These are phyloP conservation scores for Saccharomyces pastorianus DNA, from an alignment of 1,139 yeast genomes.

Conservation along the genomic window DNA sequence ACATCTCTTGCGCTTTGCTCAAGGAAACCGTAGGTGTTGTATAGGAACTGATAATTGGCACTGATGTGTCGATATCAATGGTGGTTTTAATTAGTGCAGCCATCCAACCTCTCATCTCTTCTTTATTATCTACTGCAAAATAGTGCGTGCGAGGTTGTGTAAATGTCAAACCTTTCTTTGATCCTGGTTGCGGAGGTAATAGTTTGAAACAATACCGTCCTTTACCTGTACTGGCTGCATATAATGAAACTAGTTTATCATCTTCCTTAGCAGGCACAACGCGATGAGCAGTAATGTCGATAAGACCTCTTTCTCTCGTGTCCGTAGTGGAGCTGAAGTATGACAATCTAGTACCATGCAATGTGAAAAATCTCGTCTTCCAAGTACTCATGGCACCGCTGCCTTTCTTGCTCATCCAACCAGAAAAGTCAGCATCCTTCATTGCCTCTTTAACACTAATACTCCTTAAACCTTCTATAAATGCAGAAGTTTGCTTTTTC, in stretches of 20 bases:
- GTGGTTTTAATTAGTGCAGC: conserved; percentile 93
- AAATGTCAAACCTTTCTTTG: conserved; percentile 86
- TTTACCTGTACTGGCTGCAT: conserved; percentile 88
- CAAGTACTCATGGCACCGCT: conserved; percentile 79
- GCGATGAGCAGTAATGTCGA: conserved; percentile 90
- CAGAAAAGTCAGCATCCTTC: conserved; percentile 67
- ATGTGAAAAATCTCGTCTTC: conserved; percentile 81
- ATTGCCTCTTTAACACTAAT: conserved; percentile 74
- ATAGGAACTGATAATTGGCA: conserved; percentile 91
- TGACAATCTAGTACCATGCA: conserved; percentile 88
- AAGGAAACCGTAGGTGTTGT: conserved; percentile 88
- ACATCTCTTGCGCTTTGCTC: conserved; percentile 75
- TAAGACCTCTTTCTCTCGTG: conserved; percentile 78
- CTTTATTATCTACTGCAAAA: conserved; percentile 86
- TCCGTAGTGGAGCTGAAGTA: conserved; percentile 79
- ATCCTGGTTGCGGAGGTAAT: conserved; percentile 97
- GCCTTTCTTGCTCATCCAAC: conserved; percentile 95
- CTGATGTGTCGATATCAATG: conserved; percentile 86
- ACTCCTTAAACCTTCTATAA: conserved; percentile 79
- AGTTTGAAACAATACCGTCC: conserved; percentile 89
- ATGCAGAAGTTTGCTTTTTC: conserved; percentile 75
- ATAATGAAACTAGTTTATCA: conserved; percentile 72
- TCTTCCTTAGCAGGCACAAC: conserved; percentile 70
- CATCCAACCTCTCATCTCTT: conserved; percentile 93
- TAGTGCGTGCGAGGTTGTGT: conserved; percentile 94